Evolutionary conservation across 2,329 filamentous ascomycete genomes (phyloP).

Genomic region (Stemphylium lycopersici): DNA sequence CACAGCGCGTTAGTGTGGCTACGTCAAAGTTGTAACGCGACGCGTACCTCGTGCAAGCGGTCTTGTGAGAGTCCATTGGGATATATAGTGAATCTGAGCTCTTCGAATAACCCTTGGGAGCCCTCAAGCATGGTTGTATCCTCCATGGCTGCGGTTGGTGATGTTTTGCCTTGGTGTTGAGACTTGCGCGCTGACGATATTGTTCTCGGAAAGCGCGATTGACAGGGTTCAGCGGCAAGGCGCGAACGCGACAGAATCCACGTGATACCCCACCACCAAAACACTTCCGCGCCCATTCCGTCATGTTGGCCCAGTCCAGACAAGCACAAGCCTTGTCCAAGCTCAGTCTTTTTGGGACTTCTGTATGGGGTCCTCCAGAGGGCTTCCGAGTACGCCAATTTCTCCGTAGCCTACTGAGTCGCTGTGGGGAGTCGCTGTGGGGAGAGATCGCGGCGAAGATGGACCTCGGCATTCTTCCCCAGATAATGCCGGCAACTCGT

Average conservation of each 20-base stretch:
- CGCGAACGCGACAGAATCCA: constrained; percentile 20
- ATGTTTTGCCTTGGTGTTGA: constrained; percentile 6
- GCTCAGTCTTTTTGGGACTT: background rate
- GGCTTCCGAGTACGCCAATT: background rate
- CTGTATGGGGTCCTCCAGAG: background rate
- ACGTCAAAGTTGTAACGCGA: constrained; percentile 23
- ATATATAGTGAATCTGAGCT: constrained; percentile 52
- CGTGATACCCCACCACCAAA: constrained; percentile 22
- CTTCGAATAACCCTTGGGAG: constrained; percentile 47
- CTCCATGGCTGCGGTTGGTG: constrained; percentile 33
- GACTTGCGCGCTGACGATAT: constrained; percentile 5
- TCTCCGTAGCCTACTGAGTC: background rate
- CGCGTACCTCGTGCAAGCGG: constrained; percentile 33
- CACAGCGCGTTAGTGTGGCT: constrained; percentile 24
- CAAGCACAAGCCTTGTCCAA: background rate
- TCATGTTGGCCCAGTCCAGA: background rate
- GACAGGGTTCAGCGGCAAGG: constrained; percentile 4
- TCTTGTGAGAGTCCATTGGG: constrained; percentile 47
- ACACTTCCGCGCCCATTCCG: constrained; percentile 1
- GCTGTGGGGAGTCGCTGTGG: background rate
- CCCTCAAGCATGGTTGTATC: constrained; percentile 40
- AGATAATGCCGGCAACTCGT: constrained; percentile 29
- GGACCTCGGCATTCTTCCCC: constrained; percentile 34
- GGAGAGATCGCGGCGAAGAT: constrained; percentile 11
- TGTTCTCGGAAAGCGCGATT: constrained; percentile 10